Evolutionary conservation across 257 asterid genomes (phyloP), one percentile per base, ranked within the genome.

Genomic region (Parsonsia alboflavescens): DNA sequence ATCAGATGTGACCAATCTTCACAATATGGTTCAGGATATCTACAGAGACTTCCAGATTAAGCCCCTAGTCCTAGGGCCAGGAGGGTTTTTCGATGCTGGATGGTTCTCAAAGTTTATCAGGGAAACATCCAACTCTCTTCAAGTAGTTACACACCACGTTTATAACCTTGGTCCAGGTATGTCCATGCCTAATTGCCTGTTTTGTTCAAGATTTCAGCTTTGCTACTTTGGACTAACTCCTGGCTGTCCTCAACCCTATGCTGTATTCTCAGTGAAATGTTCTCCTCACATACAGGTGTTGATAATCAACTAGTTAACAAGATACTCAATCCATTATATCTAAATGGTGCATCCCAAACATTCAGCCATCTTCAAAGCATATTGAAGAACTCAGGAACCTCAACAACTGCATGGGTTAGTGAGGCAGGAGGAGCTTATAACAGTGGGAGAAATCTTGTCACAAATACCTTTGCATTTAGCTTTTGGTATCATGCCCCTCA

Each of bases 111-210:
- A 66, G 36, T 89, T 83, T 71, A 61, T 88, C 52, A 74, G 77
- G 7, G 73, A 82, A 78, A 61, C 96, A 42, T 68, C 88, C 4
- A 68, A 73, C 36, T 83, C 89, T 28, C 90, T 93, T 75, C 89
- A 92, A 71, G 97, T 79, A 7, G 86, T 80, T 39, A 86, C 98
- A 22, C 98, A 93, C 80, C 98, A 93, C 82, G 89, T 93, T 49
- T 93, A 93, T 85, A 92, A 89, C 75, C 97, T 93, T 7, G 98
- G 98, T 24, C 96, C 93, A 78, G 98, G 98, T 89, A 89, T 50
- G 6, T 73, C 9, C 7, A 44, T 54, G 45, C 19, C 19, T 6
- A 50, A 24, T 4, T 45, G 44, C 42, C 21, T 56, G 9, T 28
- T 33, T 42, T 24, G 53, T 46, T 22, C 26, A 33, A 5, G 21